Conservation (phyloP, 257 asterid species). For the Scutellaria barbata region DNA sequence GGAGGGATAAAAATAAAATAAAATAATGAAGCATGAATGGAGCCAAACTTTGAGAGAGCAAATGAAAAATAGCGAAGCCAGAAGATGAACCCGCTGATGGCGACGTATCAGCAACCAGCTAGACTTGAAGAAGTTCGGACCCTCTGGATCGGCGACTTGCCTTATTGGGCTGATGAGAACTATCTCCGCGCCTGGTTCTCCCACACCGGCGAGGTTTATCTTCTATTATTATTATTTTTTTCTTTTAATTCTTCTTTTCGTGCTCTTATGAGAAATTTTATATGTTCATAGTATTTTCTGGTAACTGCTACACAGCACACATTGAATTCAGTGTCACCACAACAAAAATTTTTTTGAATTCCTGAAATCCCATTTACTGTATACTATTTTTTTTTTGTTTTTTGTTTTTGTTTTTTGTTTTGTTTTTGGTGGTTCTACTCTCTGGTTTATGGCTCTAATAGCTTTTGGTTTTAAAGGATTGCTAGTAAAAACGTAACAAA, state of each 20-base stretch:
- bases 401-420: constrained; percentile 13
- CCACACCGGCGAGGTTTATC: constrained; percentile 74
- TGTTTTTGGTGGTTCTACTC: not conserved
- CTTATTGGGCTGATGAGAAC: constrained; percentile 96
- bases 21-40: too few species aligned
- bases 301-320: constrained; percentile 4
- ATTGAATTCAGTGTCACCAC: not conserved
- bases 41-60: too few species aligned
- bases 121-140: constrained; percentile 97
- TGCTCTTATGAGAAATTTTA: not conserved
- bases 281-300: not conserved
- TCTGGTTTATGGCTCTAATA: constrained; percentile 9
- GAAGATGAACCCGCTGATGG: constrained; percentile 51
- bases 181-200: constrained; percentile 93
- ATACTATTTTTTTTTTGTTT: not conserved
- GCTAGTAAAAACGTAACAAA: not conserved
- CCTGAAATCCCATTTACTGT: not conserved
- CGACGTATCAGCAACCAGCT: constrained; percentile 93
- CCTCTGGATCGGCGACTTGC: constrained; percentile 99
- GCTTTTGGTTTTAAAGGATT: constrained; percentile 8
- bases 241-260: constrained; percentile 2
- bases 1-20: too few species aligned
- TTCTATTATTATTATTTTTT: not conserved
- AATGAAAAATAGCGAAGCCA: not conserved
- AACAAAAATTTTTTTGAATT: not conserved